Base-by-base conservation (phyloP, 768 basidiomycete genomes). In the Psilocybe subaeruginosa region DNA sequence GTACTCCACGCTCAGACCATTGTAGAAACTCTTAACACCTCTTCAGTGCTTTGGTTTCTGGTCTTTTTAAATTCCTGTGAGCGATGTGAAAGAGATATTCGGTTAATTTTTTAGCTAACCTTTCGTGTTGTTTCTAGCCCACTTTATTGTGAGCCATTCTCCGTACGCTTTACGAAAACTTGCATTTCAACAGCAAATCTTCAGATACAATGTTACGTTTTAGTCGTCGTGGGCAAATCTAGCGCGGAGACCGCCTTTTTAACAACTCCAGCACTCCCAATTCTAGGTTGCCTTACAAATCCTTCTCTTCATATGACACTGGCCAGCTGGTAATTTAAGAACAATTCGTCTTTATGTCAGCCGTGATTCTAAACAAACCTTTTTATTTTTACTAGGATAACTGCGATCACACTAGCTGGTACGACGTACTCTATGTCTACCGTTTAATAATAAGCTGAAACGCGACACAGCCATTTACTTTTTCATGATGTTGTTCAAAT, bases 11-110 rank as follows among this genome's bases (percentile, higher is more conserved):
- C 8, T 29, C 3, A 45, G 27, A 14, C 12, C 6, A 12, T 31
- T 2, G 11, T 7, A 35, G 33, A 0, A 30, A 46, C 14, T 27
- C 29, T 30, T 23, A 9, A 46, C 27, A 46, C 5, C 46, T 43
- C 12, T 16, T 30, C 16, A 56, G 55, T 56, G 8, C 29, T 56
- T 14, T 56, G 55, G 55, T 56, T 56, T 8, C 30, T 56, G 12
- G 23, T 56, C 9, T 31, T 29, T 8, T 29, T 46, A 14, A 46
- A 56, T 33, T 2, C 9, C 29, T 17, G 55, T 56, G 43, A 56
- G 23, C n/a, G 12, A 2, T 27, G 2, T 35, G 11, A 35, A 6
- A 6, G 33, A 35, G 33, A 8, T 0, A 16, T 16, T 31, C 39
- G 4, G 9, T 12, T 55, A 43, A 48, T 4, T 4, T 19, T 0